phyloP scores from a whole-genome alignment of 108 stramenopile species.

The Mediolabrus comicus region DNA sequence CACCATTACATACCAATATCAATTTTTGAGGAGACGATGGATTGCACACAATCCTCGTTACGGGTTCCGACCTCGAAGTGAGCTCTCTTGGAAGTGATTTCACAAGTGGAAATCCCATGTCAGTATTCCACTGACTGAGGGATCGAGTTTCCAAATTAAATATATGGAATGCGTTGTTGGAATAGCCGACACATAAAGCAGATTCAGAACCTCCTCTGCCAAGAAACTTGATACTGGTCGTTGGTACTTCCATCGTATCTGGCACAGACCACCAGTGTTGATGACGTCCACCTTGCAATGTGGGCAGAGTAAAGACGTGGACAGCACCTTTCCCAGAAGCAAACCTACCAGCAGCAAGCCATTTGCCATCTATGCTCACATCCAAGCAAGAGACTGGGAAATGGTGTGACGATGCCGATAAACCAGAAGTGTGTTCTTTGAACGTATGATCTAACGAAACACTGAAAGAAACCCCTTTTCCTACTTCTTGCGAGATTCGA shows the following conservation, averaged over 20 bases:
- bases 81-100: conserved; percentile 62
- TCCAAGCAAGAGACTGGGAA: conserved; percentile 34
- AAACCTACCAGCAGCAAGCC: conserved; percentile 56
- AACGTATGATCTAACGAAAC: conserved; percentile 33
- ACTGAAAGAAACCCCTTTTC: neutral
- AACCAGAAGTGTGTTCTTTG: conserved; percentile 25
- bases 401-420: conserved; percentile 21
- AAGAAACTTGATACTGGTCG: conserved; percentile 60
- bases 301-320: conserved; percentile 46
- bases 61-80: conserved; percentile 53
- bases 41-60: conserved; percentile 51
- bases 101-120: conserved; percentile 58
- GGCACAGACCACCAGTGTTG: conserved; percentile 80
- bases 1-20: conserved; percentile 66
- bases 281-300: conserved; percentile 19
- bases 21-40: conserved; percentile 53
- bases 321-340: conserved; percentile 46
- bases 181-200: conserved; percentile 67
- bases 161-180: conserved; percentile 60
- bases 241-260: conserved; percentile 50
- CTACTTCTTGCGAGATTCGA: conserved; percentile 8
- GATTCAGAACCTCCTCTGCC: conserved; percentile 33
- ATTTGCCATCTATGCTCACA: conserved; percentile 54
- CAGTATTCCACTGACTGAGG: conserved; percentile 71
- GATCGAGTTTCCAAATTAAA: conserved; percentile 55